Evolutionary conservation across 345 rosid species (phyloP).

Genomic region (Raphanus sativus): DNA sequence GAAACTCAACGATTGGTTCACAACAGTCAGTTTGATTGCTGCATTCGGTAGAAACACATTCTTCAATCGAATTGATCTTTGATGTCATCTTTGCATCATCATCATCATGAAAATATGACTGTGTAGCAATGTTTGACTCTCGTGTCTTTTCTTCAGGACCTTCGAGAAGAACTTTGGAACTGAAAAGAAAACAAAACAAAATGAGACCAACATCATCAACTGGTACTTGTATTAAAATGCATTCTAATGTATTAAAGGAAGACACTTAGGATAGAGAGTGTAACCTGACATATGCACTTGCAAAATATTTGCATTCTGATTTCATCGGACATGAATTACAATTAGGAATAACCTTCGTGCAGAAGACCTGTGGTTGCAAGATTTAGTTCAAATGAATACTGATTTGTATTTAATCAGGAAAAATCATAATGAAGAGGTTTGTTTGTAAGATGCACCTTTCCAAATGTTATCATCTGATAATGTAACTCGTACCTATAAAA

Average conservation of each 20-base stretch:
- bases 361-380: conserved; percentile 50
- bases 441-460: conserved; percentile 53
- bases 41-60: neutral
- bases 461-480: conserved; percentile 77
- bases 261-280: too few species aligned
- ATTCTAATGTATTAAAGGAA: neutral
- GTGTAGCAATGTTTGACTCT: neutral
- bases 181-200: neutral
- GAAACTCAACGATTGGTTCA: conserved; percentile 65
- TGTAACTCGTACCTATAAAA: conserved; percentile 61
- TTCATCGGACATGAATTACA: conserved; percentile 82
- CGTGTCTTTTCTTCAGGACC: conserved; percentile 16
- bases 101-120: neutral
- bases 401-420: neutral
- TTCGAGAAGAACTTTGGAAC: conserved; percentile 29
- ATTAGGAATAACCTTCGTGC: conserved; percentile 70
- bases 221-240: neutral
- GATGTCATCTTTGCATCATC: neutral
- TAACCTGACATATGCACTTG: conserved; percentile 78
- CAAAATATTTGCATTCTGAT: conserved; percentile 74
- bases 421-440: neutral
- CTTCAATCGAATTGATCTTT: conserved; percentile 13
- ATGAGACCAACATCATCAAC: neutral
- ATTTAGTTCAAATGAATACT: neutral
- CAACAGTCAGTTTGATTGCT: neutral